Percentiles rank a stretch among this genome's conserved stretches.
phyloP scores from a whole-genome alignment of 768 basidiomycete genomes.

The Paxillus involutus region DNA sequence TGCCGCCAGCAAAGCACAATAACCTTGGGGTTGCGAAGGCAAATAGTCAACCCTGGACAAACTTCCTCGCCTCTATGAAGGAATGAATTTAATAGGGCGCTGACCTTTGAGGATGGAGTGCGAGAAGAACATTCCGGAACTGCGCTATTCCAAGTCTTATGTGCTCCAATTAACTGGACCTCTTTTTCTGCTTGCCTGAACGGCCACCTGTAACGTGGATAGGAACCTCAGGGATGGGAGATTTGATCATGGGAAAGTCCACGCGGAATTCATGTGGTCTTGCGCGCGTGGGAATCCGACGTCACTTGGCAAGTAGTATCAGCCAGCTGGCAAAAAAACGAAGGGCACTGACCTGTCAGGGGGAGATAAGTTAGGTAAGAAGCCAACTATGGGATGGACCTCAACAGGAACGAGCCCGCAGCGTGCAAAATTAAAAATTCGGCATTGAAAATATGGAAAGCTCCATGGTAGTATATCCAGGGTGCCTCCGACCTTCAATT shows the following conservation, averaged over 20 bases:
- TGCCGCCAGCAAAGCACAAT: neutral
- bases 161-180: conserved; percentile 1
- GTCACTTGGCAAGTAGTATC: neutral
- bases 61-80: conserved; percentile 14
- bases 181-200: conserved; percentile 3
- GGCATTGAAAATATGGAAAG: too few species aligned
- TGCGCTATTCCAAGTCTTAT: neutral
- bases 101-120: conserved; percentile 10
- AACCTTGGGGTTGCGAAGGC: neutral
- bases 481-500: conserved; percentile 12
- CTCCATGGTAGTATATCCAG: neutral
- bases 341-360: too few species aligned
- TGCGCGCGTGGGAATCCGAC: conserved; percentile 3
- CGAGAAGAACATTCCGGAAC: neutral
- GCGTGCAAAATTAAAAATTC: neutral
- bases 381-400: neutral
- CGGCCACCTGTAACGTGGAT: conserved; percentile 4
- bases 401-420: too few species aligned
- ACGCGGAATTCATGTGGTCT: conserved; percentile 14
- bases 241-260: conserved; percentile 12
- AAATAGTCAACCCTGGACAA: neutral
- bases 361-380: neutral
- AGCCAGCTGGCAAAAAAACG: too few species aligned
- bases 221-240: conserved; percentile 9
- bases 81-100: neutral